These are phyloP conservation scores for Sedum album DNA, from an alignment of 164 flowering plant genomes.

Conservation along the genomic window DNA sequence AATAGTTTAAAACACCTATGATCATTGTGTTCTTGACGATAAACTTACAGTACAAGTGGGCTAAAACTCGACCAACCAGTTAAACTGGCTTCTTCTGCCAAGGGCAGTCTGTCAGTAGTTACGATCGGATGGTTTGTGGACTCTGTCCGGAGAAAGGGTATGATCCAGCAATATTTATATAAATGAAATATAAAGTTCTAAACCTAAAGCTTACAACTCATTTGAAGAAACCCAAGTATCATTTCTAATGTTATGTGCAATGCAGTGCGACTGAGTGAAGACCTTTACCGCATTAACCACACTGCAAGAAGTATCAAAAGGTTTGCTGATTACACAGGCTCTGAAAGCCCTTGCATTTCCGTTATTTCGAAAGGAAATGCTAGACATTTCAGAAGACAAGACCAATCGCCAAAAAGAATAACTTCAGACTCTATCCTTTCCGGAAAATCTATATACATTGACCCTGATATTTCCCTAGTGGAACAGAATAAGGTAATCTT, in stretches of 20 bases:
- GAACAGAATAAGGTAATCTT: background rate
- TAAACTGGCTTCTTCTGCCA: background rate
- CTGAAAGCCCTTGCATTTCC: background rate
- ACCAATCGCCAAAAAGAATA: background rate
- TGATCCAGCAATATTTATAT: no score
- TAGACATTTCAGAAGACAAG: background rate
- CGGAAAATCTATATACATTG: background rate
- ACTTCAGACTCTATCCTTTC: background rate
- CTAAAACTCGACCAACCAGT: background rate
- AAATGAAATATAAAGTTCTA: no score
- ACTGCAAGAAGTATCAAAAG: background rate
- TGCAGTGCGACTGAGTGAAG: conserved; percentile 2
- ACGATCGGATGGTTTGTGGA: conserved; percentile 6
- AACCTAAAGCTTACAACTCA: no score
- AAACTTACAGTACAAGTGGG: background rate
- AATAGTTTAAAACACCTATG: no score
- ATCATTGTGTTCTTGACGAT: background rate
- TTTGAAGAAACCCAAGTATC: no score
- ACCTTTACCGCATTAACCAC: background rate
- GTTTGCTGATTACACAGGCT: background rate
- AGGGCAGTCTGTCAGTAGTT: background rate
- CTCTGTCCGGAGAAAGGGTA: conserved; percentile 4
- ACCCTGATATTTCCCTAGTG: background rate
- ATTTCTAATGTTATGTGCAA: background rate
- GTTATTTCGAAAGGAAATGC: background rate